Base-by-base conservation (phyloP, 768 basidiomycete genomes). In the Lactarius hatsudake region DNA sequence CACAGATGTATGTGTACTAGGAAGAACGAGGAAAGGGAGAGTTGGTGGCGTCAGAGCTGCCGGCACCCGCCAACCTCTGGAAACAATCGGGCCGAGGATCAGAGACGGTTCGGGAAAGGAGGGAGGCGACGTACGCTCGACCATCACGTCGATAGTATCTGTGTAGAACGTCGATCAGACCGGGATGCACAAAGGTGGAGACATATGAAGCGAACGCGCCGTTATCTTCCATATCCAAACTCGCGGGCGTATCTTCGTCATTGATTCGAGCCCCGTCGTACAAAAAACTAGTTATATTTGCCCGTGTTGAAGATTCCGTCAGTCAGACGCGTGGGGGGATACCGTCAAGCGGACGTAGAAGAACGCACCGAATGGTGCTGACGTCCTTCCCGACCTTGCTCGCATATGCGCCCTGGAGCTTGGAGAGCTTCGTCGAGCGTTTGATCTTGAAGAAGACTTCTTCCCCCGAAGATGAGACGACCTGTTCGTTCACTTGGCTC, bases 361-460 rank as follows among this genome's bases (percentile, higher is more conserved):
- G 30, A 26, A 80, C 90, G 73, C 71, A 96, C 94, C 94, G 90
- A 74, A 97, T 95, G 74, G 88, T 91, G 70, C 75, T 71, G 23
- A 94, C 89, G 71, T 96, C 93, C 77, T 94, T 94, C 65, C 94
- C 94, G 18, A 96, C 93, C 74, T 95, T 94, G 75, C 82, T 86
- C 63, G 94, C 94, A 78, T 97, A 97, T 54, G 94, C 94, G 68
- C 87, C 91, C 76, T 94, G 92, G 30, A 96, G 85, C 81, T 96
- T 97, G 82, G 87, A 91, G 72, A 97, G 79, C 81, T 90, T 94
- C 54, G 94, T 96, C 78, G 84, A 91, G 74, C 90, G 86, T 80
- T 96, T 97, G 80, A 97, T 96, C 84, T 97, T 96, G 85, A 97
- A 97, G 79, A 91, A 96, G 32, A 96, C 92, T 76, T 96, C 94